phyloP scores from a whole-genome alignment of 441 rosid genomes.

The Jatropha multifida region DNA sequence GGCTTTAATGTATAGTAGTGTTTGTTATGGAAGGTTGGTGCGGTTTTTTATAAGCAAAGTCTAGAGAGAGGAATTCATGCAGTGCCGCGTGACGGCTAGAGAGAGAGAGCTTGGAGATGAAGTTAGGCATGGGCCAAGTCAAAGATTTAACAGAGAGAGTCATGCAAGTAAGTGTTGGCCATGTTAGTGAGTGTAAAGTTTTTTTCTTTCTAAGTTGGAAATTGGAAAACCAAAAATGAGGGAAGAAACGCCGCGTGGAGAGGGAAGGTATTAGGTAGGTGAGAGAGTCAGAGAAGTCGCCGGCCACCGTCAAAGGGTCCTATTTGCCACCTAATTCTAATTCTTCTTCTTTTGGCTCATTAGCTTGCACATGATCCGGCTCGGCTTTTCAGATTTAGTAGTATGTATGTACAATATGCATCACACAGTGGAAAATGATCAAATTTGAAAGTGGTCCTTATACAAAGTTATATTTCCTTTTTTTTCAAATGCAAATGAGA shows the following conservation, averaged over 20 bases:
- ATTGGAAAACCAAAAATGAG: background rate
- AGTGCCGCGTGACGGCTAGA: slow-evolving; percentile 20
- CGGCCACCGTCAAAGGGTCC: slow-evolving; percentile 21
- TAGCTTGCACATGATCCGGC: too few relatives aligned
- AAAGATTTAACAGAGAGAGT: slow-evolving; percentile 6
- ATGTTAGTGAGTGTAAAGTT: background rate
- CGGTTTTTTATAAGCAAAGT: slow-evolving; percentile 11
- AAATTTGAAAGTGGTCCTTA: too few relatives aligned
- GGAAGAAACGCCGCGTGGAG: slow-evolving; percentile 26
- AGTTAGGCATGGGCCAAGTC: slow-evolving; percentile 28
- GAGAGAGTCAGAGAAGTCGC: slow-evolving; percentile 26
- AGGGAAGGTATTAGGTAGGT: slow-evolving; percentile 15
- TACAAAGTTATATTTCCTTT: too few relatives aligned
- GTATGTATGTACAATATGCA: too few relatives aligned
- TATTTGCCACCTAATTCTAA: too few relatives aligned
- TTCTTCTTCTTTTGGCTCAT: too few relatives aligned
- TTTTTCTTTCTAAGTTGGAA: background rate
- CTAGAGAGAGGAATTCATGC: slow-evolving; percentile 10
- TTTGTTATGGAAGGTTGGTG: background rate
- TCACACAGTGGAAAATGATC: too few relatives aligned
- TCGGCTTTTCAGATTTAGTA: too few relatives aligned
- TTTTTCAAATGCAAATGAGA: too few relatives aligned
- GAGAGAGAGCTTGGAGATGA: slow-evolving; percentile 21
- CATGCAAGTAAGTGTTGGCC: background rate
- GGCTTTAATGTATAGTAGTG: background rate